Conservation (phyloP, 108 stramenopile genomes). For the Cylindrotheca closterium region DNA sequence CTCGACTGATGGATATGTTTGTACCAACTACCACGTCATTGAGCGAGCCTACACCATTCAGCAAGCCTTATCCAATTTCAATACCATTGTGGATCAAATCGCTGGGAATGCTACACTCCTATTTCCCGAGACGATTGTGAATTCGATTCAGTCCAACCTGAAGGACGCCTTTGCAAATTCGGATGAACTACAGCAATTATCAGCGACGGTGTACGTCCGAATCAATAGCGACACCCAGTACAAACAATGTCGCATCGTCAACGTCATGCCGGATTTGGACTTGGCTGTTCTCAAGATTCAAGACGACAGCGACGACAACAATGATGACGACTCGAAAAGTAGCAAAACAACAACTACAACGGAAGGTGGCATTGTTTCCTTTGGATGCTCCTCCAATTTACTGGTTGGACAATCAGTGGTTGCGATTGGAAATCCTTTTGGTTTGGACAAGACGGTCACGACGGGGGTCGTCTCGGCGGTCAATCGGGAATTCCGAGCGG, state of each 20-base stretch:
- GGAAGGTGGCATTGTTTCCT: conserved; percentile 8
- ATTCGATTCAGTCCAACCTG: not conserved
- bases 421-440: conserved; percentile 95
- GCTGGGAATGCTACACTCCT: conserved; percentile 30
- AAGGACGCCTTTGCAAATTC: not conserved
- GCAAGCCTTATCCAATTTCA: conserved; percentile 8
- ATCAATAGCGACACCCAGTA: conserved; percentile 37
- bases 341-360: not conserved
- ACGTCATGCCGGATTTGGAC: conserved; percentile 86
- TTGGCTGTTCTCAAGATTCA: conserved; percentile 73
- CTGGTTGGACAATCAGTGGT: conserved; percentile 85
- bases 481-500: conserved; percentile 76
- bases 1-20: conserved; percentile 71
- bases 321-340: not conserved
- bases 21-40: conserved; percentile 91
- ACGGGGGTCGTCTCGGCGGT: conserved; percentile 87
- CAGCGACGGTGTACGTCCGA: conserved; percentile 36
- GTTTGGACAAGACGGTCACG: conserved; percentile 71
- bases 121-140: conserved; percentile 10
- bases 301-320: conserved; percentile 14
- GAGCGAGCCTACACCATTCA: conserved; percentile 60
- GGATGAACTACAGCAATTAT: not conserved
- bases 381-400: conserved; percentile 64
- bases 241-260: conserved; percentile 60
- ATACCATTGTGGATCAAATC: conserved; percentile 10